Conservation (phyloP, 768 basidiomycete genomes). For the Termitomyces sp. region DNA sequence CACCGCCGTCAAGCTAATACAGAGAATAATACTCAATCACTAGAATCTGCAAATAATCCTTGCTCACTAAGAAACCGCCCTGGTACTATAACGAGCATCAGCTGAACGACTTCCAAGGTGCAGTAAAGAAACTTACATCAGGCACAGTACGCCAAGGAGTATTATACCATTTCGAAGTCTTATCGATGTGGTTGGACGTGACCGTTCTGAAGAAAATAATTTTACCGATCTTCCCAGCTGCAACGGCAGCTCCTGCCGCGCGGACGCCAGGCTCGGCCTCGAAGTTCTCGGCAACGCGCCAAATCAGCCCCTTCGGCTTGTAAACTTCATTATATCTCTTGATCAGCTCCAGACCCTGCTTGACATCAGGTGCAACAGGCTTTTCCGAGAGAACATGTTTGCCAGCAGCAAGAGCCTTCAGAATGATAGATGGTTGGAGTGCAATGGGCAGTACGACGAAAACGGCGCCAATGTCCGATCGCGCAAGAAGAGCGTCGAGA, state of each 20-base stretch:
- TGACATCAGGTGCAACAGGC: conserved; percentile 73
- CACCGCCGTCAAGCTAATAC: conserved; percentile 71
- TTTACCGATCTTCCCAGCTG: conserved; percentile 65
- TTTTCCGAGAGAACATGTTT: conserved; percentile 92
- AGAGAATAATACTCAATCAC: background rate
- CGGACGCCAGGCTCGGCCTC: conserved; percentile 63
- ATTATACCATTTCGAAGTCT: conserved; percentile 72
- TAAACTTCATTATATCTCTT: conserved; percentile 61
- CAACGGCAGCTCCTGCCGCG: conserved; percentile 45
- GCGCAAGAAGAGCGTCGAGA: conserved; percentile 62
- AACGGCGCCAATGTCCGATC: conserved; percentile 69
- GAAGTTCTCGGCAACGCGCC: conserved; percentile 80
- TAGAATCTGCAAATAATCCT: conserved; percentile 2
- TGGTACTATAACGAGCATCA: conserved; percentile 49
- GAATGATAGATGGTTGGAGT: conserved; percentile 64
- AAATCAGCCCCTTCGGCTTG: conserved; percentile 65
- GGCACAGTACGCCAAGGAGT: conserved; percentile 84
- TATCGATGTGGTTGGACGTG: conserved; percentile 50
- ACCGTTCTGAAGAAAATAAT: conserved; percentile 64
- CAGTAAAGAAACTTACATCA: conserved; percentile 47
- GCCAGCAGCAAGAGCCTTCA: conserved; percentile 63
- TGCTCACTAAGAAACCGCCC: conserved; percentile 76
- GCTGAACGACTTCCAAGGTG: background rate
- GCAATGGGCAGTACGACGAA: conserved; percentile 78
- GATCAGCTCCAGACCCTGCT: conserved; percentile 60